Conservation (phyloP, 495 filamentous ascomycete genomes). For the Ascobolus immersus region DNA sequence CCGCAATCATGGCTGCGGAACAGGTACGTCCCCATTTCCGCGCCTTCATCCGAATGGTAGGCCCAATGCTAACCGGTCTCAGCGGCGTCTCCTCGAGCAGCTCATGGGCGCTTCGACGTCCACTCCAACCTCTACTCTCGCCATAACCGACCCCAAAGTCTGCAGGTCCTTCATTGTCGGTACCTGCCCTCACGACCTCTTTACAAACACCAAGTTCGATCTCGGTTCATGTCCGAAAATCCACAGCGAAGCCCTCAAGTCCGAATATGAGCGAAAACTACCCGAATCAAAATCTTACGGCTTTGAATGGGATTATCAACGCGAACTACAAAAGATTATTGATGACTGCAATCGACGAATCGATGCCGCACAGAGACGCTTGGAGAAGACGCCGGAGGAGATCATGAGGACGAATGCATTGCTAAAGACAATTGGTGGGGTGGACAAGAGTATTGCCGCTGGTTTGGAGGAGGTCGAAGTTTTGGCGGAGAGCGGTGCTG, state of each 20-base stretch:
- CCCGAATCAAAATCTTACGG: slow-evolving; percentile 41
- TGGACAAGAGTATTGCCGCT: slow-evolving; percentile 50
- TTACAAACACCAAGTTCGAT: slow-evolving; percentile 90
- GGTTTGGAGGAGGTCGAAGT: slow-evolving; percentile 67
- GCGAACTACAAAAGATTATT: slow-evolving; percentile 85
- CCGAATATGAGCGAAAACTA: slow-evolving; percentile 56
- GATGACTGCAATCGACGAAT: slow-evolving; percentile 91
- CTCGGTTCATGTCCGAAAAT: slow-evolving; percentile 74
- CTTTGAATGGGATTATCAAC: slow-evolving; percentile 89
- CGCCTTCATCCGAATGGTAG: not conserved
- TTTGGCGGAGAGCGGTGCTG: slow-evolving; percentile 55
- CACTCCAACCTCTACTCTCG: slow-evolving; percentile 20
- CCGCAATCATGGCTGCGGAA: not conserved
- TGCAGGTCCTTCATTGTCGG: slow-evolving; percentile 87
- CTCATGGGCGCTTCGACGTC: not conserved
- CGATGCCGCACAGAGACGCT: slow-evolving; percentile 58
- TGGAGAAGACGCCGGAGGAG: slow-evolving; percentile 97
- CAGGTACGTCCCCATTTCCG: not conserved
- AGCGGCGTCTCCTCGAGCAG: slow-evolving; percentile 1
- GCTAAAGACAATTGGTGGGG: slow-evolving; percentile 68
- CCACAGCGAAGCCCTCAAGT: slow-evolving; percentile 67
- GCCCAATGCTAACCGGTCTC: not conserved
- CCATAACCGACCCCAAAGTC: slow-evolving; percentile 77
- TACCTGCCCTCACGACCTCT: slow-evolving; percentile 93
- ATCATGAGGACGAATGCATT: slow-evolving; percentile 86